Conservation (phyloP, 805 yeast genomes). For the Cyberlindnera petersonii region DNA sequence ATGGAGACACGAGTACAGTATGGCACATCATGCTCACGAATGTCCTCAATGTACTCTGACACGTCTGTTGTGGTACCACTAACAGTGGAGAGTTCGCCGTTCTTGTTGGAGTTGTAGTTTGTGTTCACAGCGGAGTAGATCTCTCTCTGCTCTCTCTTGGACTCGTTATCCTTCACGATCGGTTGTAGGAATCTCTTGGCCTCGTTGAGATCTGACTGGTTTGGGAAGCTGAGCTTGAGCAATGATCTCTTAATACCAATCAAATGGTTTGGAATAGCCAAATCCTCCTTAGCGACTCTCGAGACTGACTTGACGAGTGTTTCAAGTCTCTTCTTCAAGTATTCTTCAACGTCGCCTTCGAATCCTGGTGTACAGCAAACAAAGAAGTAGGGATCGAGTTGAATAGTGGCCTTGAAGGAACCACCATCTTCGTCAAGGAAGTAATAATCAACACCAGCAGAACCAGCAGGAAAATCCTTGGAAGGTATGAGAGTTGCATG, state of each 20-base stretch:
- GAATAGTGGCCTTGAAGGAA: slow-evolving; percentile 79
- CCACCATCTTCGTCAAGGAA: slow-evolving; percentile 97
- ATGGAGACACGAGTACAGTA: slow-evolving; percentile 96
- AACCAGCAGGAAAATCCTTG: slow-evolving; percentile 57
- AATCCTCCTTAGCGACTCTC: slow-evolving; percentile 69
- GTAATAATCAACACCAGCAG: slow-evolving; percentile 89
- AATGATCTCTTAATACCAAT: slow-evolving; percentile 67
- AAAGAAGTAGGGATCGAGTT: slow-evolving; percentile 83
- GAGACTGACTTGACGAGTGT: slow-evolving; percentile 51
- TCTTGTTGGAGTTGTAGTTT: slow-evolving; percentile 27
- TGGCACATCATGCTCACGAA: slow-evolving; percentile 94
- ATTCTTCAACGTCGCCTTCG: slow-evolving; percentile 77
- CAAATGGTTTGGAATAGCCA: slow-evolving; percentile 79
- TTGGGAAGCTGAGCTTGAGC: slow-evolving; percentile 68
- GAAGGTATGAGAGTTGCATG: slow-evolving; percentile 75
- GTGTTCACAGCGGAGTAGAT: slow-evolving; percentile 54
- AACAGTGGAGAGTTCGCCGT: slow-evolving; percentile 18
- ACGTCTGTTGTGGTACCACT: slow-evolving; percentile 41
- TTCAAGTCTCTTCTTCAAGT: slow-evolving; percentile 64
- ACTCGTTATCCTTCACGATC: slow-evolving; percentile 61
- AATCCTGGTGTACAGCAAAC: slow-evolving; percentile 56
- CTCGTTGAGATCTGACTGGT: slow-evolving; percentile 64
- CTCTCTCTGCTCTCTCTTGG: slow-evolving; percentile 58
- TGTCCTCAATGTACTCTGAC: slow-evolving; percentile 64
- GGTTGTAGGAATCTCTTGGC: slow-evolving; percentile 73